Base-by-base conservation (phyloP, 352 stramenopile species). In the Pythium dissimile region DNA sequence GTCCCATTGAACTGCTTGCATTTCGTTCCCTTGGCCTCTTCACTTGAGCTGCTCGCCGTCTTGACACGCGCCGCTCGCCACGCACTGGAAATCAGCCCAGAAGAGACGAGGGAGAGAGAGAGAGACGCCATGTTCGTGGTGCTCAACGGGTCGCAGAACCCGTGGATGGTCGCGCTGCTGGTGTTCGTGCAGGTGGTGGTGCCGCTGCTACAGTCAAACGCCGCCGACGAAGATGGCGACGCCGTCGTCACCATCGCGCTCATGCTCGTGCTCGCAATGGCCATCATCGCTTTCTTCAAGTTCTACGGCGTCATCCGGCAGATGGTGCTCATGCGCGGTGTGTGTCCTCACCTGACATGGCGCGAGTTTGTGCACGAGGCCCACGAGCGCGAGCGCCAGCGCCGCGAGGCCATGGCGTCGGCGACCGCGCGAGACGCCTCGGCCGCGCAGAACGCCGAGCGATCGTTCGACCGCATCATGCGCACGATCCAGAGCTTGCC, bases 401-500 rank as follows among this genome's bases (percentile, higher is more conserved):
- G 31, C 46, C 67, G 47, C 66, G 75, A 56, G 64, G 67, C 20
- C 62, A 30, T 72, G 12, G 72, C 69, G 15, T 73, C 75, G 9
- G 71, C 69, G 11, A 62, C 55, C 7, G 72, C 78, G 18, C 67
- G 75, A 57, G 59, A 71, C 20, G 55, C 66, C 4, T 28, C 54
- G 7, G 54, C 48, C 2, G 34, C 41, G 12, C 43, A 62, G 20
- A 62, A 64, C 7, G 71, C 60, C 47, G 73, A 80, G 21, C 78
- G 92, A 53, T 75, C 75, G 20, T 91, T 90, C 26, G 84, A 84
- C 59, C 74, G 71, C 48, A 73, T 88, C 42, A 72, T 90, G 62
- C 78, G 80, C 37, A 88, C 75, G 15, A 91, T 94, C 52, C 84
- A 91, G 51, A 63, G 80, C 38, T 88, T 94, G 77, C 84, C 84